phyloP scores from a whole-genome alignment of 768 basidiomycete species.

The Thelephora aurantiotincta region DNA sequence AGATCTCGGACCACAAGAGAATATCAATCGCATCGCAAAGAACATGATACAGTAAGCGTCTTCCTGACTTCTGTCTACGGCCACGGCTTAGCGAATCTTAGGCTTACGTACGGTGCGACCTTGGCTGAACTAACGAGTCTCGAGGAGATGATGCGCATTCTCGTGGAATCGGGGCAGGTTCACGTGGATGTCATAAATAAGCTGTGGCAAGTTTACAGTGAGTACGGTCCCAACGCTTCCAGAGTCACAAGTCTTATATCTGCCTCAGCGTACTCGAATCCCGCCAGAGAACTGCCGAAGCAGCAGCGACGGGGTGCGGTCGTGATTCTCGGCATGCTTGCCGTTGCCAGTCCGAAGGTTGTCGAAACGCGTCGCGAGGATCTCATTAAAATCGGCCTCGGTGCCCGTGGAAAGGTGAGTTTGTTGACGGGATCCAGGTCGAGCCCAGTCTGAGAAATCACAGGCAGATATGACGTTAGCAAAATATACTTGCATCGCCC shows the following conservation, averaged over 20 bases:
- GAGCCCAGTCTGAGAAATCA: background rate
- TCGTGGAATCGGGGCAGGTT: constrained; percentile 84
- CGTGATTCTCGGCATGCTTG: constrained; percentile 95
- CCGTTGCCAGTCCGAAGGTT: constrained; percentile 63
- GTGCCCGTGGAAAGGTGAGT: constrained; percentile 65
- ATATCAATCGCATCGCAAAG: constrained; percentile 85
- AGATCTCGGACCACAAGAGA: constrained; percentile 65
- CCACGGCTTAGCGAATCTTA: constrained; percentile 16
- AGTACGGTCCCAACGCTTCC: constrained; percentile 14
- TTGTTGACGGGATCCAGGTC: background rate
- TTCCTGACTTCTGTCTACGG: background rate
- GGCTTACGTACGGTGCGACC: constrained; percentile 83
- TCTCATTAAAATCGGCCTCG: constrained; percentile 79
- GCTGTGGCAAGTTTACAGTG: constrained; percentile 95
- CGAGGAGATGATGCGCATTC: constrained; percentile 91
- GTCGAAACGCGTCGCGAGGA: constrained; percentile 75
- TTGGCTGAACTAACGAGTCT: constrained; percentile 91
- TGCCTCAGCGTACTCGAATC: constrained; percentile 31
- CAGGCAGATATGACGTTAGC: constrained; percentile 84
- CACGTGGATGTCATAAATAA: constrained; percentile 77
- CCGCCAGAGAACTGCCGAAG: constrained; percentile 58
- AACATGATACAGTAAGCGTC: constrained; percentile 85
- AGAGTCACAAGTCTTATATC: background rate
- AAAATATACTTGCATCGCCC: constrained; percentile 84
- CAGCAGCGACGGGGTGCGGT: constrained; percentile 89